Percentiles rank a stretch among this genome's conserved stretches.
phyloP scores from a whole-genome alignment of 305 asterid genomes.

The Fraxinus platypoda region DNA sequence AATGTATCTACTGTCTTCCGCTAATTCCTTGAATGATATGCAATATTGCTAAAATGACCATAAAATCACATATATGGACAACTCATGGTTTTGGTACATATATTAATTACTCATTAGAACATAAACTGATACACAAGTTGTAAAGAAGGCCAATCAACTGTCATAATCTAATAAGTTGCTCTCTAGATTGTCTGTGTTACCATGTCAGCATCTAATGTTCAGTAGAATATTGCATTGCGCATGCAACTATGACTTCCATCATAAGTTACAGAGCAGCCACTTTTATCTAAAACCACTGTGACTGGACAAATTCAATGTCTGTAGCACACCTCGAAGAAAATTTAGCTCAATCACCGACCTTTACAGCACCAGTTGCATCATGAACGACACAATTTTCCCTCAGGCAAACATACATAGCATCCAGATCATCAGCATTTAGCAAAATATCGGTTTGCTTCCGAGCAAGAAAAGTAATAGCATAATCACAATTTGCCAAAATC shows the following conservation, averaged over 20 bases:
- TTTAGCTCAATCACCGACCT: constrained; percentile 31
- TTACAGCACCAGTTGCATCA: constrained; percentile 51
- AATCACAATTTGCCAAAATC: background rate
- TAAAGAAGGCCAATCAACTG: background rate
- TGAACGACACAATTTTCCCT: constrained; percentile 96
- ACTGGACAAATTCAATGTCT: background rate
- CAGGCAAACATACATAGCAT: constrained; percentile 98
- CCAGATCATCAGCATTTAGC: constrained; percentile 98
- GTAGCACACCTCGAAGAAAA: background rate
- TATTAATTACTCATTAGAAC: background rate
- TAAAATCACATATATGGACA: background rate
- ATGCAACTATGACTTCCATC: background rate
- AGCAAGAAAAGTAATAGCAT: constrained; percentile 23
- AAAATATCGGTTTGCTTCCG: constrained; percentile 97
- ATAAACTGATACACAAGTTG: background rate
- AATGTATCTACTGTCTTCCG: background rate
- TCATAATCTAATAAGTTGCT: background rate
- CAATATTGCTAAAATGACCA: background rate
- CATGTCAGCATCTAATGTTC: background rate
- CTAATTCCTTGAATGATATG: background rate
- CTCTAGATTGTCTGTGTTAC: background rate
- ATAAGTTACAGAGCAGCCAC: background rate
- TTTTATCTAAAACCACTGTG: background rate
- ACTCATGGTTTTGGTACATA: background rate
- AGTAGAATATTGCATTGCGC: background rate